Evolutionary conservation across 352 stramenopile genomes (phyloP), one percentile per base, ranked within the genome.

Genomic region (Globisporangium barbulae): DNA sequence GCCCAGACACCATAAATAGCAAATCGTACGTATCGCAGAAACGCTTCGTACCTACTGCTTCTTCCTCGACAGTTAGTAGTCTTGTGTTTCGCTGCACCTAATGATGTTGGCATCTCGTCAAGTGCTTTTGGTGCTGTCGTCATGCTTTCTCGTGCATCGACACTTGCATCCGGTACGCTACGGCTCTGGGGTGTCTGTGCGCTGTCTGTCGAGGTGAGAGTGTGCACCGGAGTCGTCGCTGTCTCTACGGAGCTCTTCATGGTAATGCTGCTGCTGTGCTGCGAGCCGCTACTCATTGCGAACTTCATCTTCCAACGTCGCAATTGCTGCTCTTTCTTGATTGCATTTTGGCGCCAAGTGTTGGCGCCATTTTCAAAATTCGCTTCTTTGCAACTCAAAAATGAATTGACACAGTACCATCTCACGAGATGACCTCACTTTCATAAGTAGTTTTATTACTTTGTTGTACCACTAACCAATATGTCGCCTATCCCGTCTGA

Each of bases 371-470:
- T 56, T 56, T 41, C 48, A 39, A 56, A 56, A 44, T 13, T 12
- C 19, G 5, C 25, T 28, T 35, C 42, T 17, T 39, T 10, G 19
- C 55, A 63, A 63, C 55, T 63, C 42, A 63, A 55, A 63, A 56
- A 53, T 55, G 44, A 63, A 63, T 63, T 56, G 58, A 25, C 10
- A 3, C 1, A 25, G 28, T 41, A 41, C 35, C 35, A 41, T 41
- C 9, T 41, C n/a, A 56, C 13, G 58, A 55, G 58, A 56, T 56
- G 58, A 63, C 42, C 39, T n/a, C 39, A 15, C 13, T 5, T n/a
- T 45, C 15, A 45, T 28, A 28, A 28, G 25, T 28, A 28, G 25
- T 28, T 28, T 1, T 28, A 39, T 12, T 39, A 39, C 35, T 39
- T 12, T 39, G 35, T 12, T 39, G 10, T 41, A 13, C 10, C 35